Base-by-base conservation (phyloP, 139 green algal genomes). In the Zygnema cylindricum region DNA sequence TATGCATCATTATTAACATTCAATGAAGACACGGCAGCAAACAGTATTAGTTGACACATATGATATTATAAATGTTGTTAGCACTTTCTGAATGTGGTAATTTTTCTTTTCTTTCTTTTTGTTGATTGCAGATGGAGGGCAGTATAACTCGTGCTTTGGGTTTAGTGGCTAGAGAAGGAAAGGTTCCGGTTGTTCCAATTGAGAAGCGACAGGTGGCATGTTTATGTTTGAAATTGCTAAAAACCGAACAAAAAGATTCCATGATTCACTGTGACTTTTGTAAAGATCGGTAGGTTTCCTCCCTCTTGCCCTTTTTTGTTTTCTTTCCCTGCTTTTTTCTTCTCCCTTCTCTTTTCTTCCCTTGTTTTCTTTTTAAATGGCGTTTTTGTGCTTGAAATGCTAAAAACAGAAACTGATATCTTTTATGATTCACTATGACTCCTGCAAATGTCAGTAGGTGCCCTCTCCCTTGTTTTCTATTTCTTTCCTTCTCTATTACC, bases 211-310 rank as follows among this genome's bases (percentile, higher is more conserved):
- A 36, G 1, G 54, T 7, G 1, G 11, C 75, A 35, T 86, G 79
- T 77, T 41, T 16, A 23, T 86, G 79, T 69, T 69, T 77, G 79
- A 1, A n/a, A 69, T 2, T 35, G 2, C 71, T 77, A 25, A 16
- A 86, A 36, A 69, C 33, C 41, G 38, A 38, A 36, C n/a, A 35
- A 32, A 84, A 41, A 16, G 7, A 2, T 43, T 54, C 33, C 35
- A 86, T 86, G 79, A 11, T 86, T 11, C 23, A 38, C 3, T 86
- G 79, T 43, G 79, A 86, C 22, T 41, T 43, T 7, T 86, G 79
- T 43, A 77, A 86, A 25, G 41, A 86, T 1, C 75, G 79, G 79
- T 86, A 2, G 3, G 79, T 63, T 63, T 63, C 16, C n/a, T n/a
- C n/a, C n/a, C n/a, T n/a, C n/a, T n/a, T n/a, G n/a, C n/a, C n/a